Evolutionary conservation across 371 early-diverging fungal genomes (phyloP).

Genomic region (Fennellomyces sp.): DNA sequence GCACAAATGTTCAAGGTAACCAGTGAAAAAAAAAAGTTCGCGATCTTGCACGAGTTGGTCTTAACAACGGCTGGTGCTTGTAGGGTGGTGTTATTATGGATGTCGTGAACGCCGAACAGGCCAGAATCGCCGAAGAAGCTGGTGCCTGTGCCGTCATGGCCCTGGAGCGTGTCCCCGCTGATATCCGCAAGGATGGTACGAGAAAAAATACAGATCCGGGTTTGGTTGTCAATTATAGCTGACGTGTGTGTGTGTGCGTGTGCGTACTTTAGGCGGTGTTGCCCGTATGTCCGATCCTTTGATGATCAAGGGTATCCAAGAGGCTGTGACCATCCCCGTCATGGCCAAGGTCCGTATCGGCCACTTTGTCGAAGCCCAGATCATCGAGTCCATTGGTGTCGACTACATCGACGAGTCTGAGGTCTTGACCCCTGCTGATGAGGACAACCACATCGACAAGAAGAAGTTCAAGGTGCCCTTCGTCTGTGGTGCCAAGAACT

Average conservation of each 20-base stretch:
- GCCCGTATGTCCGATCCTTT: constrained; percentile 98
- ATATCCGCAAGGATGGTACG: constrained; percentile 94
- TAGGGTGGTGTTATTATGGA: constrained; percentile 99
- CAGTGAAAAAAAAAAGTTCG: neutral
- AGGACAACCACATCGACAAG: constrained; percentile 93
- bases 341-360: constrained; percentile 99
- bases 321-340: constrained; percentile 96
- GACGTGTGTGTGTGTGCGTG: neutral
- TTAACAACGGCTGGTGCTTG: neutral
- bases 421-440: constrained; percentile 96
- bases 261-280: constrained; percentile 78
- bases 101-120: constrained; percentile 96
- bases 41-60: neutral
- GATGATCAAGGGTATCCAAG: constrained; percentile 96
- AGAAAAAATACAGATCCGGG: too few relatives aligned
- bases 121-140: constrained; percentile 96
- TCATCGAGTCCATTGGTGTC: constrained; percentile 88
- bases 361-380: constrained; percentile 98
- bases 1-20: constrained; percentile 97
- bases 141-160: constrained; percentile 99
- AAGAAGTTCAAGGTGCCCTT: constrained; percentile 91
- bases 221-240: neutral
- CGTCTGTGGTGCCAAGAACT: constrained; percentile 95
- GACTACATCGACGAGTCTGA: constrained; percentile 98
- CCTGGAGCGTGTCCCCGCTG: constrained; percentile 97